These are phyloP conservation scores for Chlorella ohadii DNA, from an alignment of 139 green algal species.

Conservation along the genomic window DNA sequence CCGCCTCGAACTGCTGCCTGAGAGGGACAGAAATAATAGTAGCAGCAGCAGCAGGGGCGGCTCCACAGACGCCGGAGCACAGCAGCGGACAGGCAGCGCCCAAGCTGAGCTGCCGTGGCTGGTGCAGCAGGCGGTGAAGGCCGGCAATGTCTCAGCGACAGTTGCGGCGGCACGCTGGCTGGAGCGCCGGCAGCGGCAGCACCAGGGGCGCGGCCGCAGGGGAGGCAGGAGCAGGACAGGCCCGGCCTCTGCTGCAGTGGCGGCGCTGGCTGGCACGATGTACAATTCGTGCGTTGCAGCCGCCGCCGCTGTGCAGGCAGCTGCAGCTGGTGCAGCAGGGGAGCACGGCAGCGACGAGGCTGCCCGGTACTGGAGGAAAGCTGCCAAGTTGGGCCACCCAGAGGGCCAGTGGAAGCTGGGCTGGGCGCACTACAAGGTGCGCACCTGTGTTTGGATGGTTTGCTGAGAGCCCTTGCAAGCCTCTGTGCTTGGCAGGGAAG, in stretches of 20 bases:
- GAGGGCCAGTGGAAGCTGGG: constrained; percentile 25
- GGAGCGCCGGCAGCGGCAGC: neutral
- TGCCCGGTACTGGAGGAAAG: neutral
- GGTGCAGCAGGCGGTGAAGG: constrained; percentile 17
- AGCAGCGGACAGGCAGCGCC: neutral
- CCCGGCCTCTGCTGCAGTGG: neutral
- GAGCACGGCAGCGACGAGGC: neutral
- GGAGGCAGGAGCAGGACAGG: neutral
- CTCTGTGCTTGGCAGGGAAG: neutral
- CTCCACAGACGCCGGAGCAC: too few relatives aligned
- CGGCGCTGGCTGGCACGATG: neutral
- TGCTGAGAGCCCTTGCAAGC: too few relatives aligned
- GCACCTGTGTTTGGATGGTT: neutral
- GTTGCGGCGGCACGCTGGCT: constrained; percentile 13
- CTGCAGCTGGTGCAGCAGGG: neutral
- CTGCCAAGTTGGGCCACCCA: constrained; percentile 26
- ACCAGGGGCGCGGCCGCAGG: neutral
- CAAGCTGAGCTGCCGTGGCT: constrained; percentile 5
- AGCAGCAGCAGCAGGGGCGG: neutral
- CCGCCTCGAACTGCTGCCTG: neutral
- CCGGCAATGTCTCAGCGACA: constrained; percentile 20
- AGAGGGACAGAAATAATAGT: too few relatives aligned
- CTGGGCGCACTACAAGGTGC: constrained; percentile 20
- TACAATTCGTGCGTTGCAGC: neutral
- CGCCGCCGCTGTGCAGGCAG: neutral